Evolutionary conservation across 345 rosid species (phyloP).

Genomic region (Hypericum perforatum): DNA sequence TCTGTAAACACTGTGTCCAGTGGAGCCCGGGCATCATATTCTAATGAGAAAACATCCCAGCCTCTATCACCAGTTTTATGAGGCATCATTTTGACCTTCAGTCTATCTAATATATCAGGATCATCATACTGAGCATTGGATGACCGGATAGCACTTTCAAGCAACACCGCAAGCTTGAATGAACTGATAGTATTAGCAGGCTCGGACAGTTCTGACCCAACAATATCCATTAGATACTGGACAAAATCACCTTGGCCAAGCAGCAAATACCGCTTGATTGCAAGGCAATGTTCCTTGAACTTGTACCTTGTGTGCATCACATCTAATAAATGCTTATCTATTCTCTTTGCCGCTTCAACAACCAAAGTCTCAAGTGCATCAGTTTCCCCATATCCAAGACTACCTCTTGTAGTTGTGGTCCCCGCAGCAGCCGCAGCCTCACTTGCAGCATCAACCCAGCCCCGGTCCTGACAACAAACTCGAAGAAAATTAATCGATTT

Average conservation of each 20-base stretch:
- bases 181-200: constrained; percentile 96
- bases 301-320: constrained; percentile 71
- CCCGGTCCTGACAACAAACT: constrained; percentile 89
- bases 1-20: constrained; percentile 86
- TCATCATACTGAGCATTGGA: constrained; percentile 98
- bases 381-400: constrained; percentile 91
- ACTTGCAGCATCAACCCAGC: constrained; percentile 89
- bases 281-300: constrained; percentile 93
- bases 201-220: constrained; percentile 90
- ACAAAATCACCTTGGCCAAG: constrained; percentile 99
- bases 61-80: constrained; percentile 85
- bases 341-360: constrained; percentile 91
- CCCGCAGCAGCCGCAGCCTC: constrained; percentile 96
- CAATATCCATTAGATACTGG: constrained; percentile 86
- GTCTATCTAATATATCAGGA: constrained; percentile 77
- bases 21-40: constrained; percentile 90
- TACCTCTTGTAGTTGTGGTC: constrained; percentile 79
- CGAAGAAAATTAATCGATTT: constrained; percentile 94
- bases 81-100: constrained; percentile 95
- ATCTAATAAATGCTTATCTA: constrained; percentile 76
- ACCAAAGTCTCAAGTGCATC: constrained; percentile 90
- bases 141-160: constrained; percentile 87
- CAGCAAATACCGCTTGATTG: constrained; percentile 83
- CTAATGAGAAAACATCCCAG: constrained; percentile 96
- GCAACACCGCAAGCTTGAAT: constrained; percentile 83